Conservation (phyloP, 1,284 basidiomycete genomes). For the Irpex rosettiformis region DNA sequence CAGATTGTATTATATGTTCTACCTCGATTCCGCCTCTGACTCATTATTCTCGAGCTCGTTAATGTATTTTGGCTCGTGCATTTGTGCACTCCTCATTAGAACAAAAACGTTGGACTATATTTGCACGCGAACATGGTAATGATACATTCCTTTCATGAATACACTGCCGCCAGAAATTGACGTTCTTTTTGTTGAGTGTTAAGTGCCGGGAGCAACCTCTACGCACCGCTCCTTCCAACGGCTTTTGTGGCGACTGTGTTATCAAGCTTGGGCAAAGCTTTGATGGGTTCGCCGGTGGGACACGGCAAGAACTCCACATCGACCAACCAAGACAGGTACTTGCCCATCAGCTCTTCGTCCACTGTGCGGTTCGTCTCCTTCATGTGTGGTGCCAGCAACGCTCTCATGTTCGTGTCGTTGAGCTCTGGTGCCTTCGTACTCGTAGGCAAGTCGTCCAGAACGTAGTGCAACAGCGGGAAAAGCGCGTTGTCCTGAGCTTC, state of each 20-base stretch:
- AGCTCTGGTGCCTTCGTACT: conserved; percentile 93
- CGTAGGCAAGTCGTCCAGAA: conserved; percentile 95
- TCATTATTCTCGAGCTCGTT: not conserved
- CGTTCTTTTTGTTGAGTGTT: not conserved
- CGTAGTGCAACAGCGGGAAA: conserved; percentile 96
- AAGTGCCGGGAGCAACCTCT: not conserved
- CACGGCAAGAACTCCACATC: conserved; percentile 80
- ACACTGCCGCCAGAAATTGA: not conserved
- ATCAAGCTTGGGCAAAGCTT: conserved; percentile 10
- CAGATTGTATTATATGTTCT: not conserved
- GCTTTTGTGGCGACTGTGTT: conserved; percentile 6
- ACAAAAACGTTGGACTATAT: no score
- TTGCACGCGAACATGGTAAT: not conserved
- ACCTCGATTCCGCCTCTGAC: not conserved
- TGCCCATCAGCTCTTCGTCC: conserved; percentile 73
- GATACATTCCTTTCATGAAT: not conserved
- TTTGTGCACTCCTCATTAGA: no score
- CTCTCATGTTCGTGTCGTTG: conserved; percentile 82
- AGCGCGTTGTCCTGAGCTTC: conserved; percentile 93
- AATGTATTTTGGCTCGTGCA: no score
- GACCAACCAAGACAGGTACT: conserved; percentile 95
- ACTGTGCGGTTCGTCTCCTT: conserved; percentile 62
- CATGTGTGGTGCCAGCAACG: conserved; percentile 53
- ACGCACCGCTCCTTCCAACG: conserved; percentile 14
- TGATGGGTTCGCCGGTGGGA: conserved; percentile 33